A percentile compares a stretch with the other conserved stretches of the same genome.
Conservation (phyloP, 345 rosid species). For the Erucastrum elatum region DNA sequence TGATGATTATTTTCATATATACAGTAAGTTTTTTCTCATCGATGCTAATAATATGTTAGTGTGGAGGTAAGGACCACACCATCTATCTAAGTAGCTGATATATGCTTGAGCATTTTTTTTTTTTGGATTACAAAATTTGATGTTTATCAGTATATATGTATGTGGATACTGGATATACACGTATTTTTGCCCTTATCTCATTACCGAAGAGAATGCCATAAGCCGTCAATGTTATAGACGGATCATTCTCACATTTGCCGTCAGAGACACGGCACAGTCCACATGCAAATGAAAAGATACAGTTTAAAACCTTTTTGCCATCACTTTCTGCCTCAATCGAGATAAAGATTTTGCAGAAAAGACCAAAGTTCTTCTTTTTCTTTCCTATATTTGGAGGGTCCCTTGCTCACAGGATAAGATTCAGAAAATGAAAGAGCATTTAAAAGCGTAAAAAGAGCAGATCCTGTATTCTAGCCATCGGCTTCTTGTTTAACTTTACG, state of each 20-base stretch:
- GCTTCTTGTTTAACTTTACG: not conserved
- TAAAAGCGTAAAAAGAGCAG: slow-evolving; percentile 18
- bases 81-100: not conserved
- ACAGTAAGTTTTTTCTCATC: too few species aligned
- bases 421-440: slow-evolving; percentile 15
- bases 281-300: slow-evolving; percentile 9
- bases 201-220: slow-evolving; percentile 8
- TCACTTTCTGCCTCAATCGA: slow-evolving; percentile 14
- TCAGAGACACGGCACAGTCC: slow-evolving; percentile 35
- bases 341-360: slow-evolving; percentile 20
- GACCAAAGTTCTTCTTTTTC: slow-evolving; percentile 16
- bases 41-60: not conserved
- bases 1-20: too few species aligned
- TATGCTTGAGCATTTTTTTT: not conserved
- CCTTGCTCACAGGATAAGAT: slow-evolving; percentile 1
- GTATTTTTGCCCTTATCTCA: slow-evolving; percentile 19
- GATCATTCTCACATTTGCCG: slow-evolving; percentile 26
- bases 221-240: slow-evolving; percentile 7
- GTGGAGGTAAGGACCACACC: not conserved
- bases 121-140: not conserved
- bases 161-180: not conserved
- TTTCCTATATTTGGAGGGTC: slow-evolving; percentile 17
- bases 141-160: not conserved
- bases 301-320: slow-evolving; percentile 25
- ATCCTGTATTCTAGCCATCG: slow-evolving; percentile 4